Evolutionary conservation across 2,329 filamentous ascomycete species (phyloP).

Genomic region (Daldinia sp.): DNA sequence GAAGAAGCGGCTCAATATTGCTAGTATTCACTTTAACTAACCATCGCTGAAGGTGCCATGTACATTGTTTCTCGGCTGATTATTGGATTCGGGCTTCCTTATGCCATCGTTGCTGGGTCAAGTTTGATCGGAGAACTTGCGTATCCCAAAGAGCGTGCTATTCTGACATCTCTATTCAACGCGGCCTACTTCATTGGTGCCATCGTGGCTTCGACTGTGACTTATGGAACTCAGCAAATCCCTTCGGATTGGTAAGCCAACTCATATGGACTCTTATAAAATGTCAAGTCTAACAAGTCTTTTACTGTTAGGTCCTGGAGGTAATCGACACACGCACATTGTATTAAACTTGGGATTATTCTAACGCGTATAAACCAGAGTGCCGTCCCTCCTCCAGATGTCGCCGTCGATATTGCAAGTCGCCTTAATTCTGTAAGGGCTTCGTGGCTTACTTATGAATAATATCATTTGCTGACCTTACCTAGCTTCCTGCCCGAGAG

Average conservation of each 20-base stretch:
- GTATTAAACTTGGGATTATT: not conserved
- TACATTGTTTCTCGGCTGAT: conserved; percentile 67
- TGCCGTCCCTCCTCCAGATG: conserved; percentile 56
- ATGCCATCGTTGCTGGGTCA: conserved; percentile 66
- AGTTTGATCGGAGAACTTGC: conserved; percentile 67
- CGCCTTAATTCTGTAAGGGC: conserved; percentile 50
- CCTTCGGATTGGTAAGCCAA: conserved; percentile 43
- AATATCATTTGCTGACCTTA: conserved; percentile 9
- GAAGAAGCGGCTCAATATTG: not conserved
- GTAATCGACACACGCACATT: conserved; percentile 44
- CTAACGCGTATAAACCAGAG: conserved; percentile 47
- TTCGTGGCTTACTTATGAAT: not conserved
- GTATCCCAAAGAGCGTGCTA: conserved; percentile 67
- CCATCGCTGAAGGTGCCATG: conserved; percentile 57
- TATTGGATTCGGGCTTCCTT: conserved; percentile 69
- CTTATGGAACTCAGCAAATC: conserved; percentile 54
- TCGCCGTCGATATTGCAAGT: conserved; percentile 52
- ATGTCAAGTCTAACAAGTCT: conserved; percentile 20
- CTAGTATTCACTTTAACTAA: conserved; percentile 11
- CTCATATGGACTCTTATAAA: not conserved
- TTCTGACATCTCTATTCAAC: conserved; percentile 67
- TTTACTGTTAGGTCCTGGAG: conserved; percentile 42
- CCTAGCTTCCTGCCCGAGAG: conserved; percentile 45
- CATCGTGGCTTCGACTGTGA: conserved; percentile 59
- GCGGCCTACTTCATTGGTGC: conserved; percentile 64